phyloP scores from a whole-genome alignment of 805 yeast genomes.

The Candida maesae region DNA sequence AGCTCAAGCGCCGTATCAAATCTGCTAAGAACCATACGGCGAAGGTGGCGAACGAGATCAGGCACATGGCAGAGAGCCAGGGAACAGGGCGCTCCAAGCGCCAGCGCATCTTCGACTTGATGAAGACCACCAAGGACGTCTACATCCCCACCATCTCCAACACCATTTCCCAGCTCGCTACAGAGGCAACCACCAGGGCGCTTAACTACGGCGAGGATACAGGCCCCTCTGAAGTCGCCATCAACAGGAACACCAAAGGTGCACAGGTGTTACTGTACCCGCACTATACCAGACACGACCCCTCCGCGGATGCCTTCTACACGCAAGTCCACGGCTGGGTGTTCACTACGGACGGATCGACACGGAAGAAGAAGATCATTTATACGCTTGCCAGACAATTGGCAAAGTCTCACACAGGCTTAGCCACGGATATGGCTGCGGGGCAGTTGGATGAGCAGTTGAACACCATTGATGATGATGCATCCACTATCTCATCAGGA shows the following conservation, averaged over 20 bases:
- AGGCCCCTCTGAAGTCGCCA: not conserved
- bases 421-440: slow-evolving; percentile 24
- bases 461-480: slow-evolving; percentile 23
- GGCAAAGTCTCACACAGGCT: slow-evolving; percentile 36
- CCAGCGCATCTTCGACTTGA: slow-evolving; percentile 45
- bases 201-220: slow-evolving; percentile 16
- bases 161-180: slow-evolving; percentile 45
- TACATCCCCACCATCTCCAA: slow-evolving; percentile 51
- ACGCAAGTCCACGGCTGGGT: slow-evolving; percentile 72
- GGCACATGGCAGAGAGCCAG: not conserved
- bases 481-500: slow-evolving; percentile 21
- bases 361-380: slow-evolving; percentile 67
- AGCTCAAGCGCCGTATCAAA: slow-evolving; percentile 4
- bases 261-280: slow-evolving; percentile 61
- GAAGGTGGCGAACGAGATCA: not conserved
- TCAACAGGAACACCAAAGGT: slow-evolving; percentile 38
- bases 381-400: slow-evolving; percentile 67
- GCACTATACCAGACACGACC: slow-evolving; percentile 42
- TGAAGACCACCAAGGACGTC: slow-evolving; percentile 52
- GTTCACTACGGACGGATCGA: slow-evolving; percentile 62
- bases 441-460: slow-evolving; percentile 37
- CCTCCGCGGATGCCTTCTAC: slow-evolving; percentile 36
- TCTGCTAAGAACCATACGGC: not conserved
- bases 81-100: slow-evolving; percentile 30
- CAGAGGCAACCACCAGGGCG: slow-evolving; percentile 36